Conservation (phyloP, 371 early-diverging fungal species). For the Mucor velutinosus region DNA sequence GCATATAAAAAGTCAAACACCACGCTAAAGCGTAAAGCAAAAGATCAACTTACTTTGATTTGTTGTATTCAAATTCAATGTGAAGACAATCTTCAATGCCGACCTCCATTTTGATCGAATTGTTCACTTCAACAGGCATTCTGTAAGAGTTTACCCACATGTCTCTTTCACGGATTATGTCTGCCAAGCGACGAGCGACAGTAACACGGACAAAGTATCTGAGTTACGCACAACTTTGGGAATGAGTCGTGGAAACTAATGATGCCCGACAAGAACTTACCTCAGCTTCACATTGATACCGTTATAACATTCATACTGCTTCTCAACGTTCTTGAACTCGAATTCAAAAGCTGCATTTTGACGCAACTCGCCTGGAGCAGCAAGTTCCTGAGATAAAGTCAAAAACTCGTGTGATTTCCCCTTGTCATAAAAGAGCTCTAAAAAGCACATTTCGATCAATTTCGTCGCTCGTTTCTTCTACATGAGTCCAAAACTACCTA, state of each 20-base stretch:
- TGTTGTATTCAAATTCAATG: slow-evolving; percentile 95
- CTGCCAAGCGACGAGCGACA: slow-evolving; percentile 75
- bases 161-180: slow-evolving; percentile 74
- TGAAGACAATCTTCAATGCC: slow-evolving; percentile 96
- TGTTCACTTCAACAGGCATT: slow-evolving; percentile 84
- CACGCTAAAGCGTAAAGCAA: not conserved
- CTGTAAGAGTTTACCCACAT: slow-evolving; percentile 92
- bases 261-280: slow-evolving; percentile 32
- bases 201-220: slow-evolving; percentile 90
- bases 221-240: not conserved
- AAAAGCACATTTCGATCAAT: not conserved
- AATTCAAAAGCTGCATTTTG: slow-evolving; percentile 78
- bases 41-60: slow-evolving; percentile 67
- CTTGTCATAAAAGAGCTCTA: slow-evolving; percentile 93
- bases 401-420: slow-evolving; percentile 95
- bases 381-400: slow-evolving; percentile 85
- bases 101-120: slow-evolving; percentile 94
- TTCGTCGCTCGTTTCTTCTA: not conserved
- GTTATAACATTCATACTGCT: slow-evolving; percentile 89
- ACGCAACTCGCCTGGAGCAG: slow-evolving; percentile 85
- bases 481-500: slow-evolving; percentile 58
- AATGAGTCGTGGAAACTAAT: not conserved
- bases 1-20: not conserved
- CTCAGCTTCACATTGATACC: slow-evolving; percentile 91
- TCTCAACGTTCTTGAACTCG: slow-evolving; percentile 92